Evolutionary conservation across 2,329 filamentous ascomycete genomes (phyloP).

Genomic region (Neonectria hederae): DNA sequence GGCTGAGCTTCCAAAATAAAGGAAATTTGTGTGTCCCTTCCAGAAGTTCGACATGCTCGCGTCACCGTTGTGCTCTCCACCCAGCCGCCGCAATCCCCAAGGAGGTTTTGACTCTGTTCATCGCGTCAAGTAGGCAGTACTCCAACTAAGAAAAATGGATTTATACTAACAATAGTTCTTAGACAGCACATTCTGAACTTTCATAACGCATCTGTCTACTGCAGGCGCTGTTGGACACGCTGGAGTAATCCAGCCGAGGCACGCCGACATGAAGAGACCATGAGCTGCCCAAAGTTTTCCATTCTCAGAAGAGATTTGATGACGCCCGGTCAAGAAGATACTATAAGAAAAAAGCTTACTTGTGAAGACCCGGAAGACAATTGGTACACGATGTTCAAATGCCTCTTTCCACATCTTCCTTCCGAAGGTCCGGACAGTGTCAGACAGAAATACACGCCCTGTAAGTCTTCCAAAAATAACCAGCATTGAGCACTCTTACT

Average conservation of each 20-base stretch:
- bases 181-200: neutral
- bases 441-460: neutral
- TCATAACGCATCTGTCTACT: neutral
- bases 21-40: neutral
- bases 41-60: neutral
- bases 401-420: neutral
- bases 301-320: neutral
- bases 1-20: neutral
- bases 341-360: neutral
- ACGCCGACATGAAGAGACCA: neutral
- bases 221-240: neutral
- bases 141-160: neutral
- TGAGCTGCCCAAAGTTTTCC: neutral
- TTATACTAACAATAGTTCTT: neutral
- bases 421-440: neutral
- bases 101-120: neutral
- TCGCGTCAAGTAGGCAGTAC: neutral
- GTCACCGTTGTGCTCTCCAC: neutral
- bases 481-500: neutral
- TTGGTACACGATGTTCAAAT: neutral
- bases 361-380: neutral
- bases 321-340: neutral
- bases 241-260: neutral
- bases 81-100: neutral
- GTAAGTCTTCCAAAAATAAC: neutral